Conservation (phyloP, 2,329 filamentous ascomycete species). For the Epichloe sp. region DNA sequence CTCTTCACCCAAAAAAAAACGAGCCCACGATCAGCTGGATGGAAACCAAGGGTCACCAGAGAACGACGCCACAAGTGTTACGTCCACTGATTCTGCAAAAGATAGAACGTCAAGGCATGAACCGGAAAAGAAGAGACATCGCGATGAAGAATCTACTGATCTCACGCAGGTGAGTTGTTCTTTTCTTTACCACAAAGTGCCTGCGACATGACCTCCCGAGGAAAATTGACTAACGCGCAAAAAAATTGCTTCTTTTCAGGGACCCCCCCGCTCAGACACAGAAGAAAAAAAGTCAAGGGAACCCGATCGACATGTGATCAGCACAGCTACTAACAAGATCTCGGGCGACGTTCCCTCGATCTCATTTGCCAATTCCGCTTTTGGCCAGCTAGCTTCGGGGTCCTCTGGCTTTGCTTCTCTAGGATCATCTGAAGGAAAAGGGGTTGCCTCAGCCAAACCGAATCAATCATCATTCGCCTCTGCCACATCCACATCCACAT, state of each 20-base stretch:
- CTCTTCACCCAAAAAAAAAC: slow-evolving; percentile 54
- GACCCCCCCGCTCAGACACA: neutral
- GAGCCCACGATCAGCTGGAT: slow-evolving; percentile 46
- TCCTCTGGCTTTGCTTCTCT: slow-evolving; percentile 52
- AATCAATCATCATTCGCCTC: slow-evolving; percentile 19
- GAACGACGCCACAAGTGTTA: slow-evolving; percentile 29
- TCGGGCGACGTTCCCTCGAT: slow-evolving; percentile 36
- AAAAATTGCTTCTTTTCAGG: neutral
- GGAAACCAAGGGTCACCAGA: slow-evolving; percentile 28
- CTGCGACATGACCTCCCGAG: neutral
- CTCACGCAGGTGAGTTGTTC: slow-evolving; percentile 19
- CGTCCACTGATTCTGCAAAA: slow-evolving; percentile 32
- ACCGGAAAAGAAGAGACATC: slow-evolving; percentile 52
- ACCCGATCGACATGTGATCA: neutral
- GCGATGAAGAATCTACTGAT: slow-evolving; percentile 34
- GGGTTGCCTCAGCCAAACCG: slow-evolving; percentile 35
- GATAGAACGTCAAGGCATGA: slow-evolving; percentile 34
- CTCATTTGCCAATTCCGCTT: slow-evolving; percentile 55
- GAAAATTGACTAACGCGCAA: neutral
- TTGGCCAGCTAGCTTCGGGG: slow-evolving; percentile 51
- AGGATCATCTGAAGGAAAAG: slow-evolving; percentile 32
- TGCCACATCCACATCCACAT: slow-evolving; percentile 9
- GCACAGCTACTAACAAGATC: neutral
- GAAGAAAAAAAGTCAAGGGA: neutral
- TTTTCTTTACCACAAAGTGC: neutral